Conservation (phyloP, 2,329 filamentous ascomycete genomes). For the Aureobasidium pullulans region DNA sequence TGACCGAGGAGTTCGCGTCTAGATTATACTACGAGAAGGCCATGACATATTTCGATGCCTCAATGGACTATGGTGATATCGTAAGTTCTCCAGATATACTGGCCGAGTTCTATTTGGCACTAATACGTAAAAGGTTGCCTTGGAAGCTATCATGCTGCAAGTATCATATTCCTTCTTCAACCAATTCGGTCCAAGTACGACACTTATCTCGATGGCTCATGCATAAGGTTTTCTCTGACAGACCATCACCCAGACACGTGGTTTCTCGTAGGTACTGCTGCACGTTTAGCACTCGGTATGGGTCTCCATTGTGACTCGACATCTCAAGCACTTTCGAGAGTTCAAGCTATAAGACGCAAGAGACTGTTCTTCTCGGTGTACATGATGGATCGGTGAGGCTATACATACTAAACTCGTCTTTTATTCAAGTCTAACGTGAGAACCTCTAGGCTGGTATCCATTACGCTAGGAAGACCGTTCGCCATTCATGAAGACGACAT, state of each 20-base stretch:
- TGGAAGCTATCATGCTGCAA: constrained; percentile 40
- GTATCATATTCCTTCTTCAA: constrained; percentile 46
- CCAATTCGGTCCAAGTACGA: constrained; percentile 34
- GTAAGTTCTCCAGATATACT: not conserved
- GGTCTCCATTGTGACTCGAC: constrained; percentile 29
- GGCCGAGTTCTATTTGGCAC: not conserved
- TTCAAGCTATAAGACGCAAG: constrained; percentile 28
- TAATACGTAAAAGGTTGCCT: constrained; percentile 23
- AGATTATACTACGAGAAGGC: constrained; percentile 38
- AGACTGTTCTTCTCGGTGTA: constrained; percentile 42
- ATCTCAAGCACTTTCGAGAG: constrained; percentile 27
- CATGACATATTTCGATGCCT: constrained; percentile 33
- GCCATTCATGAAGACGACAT: constrained; percentile 42
- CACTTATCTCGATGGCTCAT: not conserved
- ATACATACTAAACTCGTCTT: no score
- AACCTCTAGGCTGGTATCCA: constrained; percentile 31
- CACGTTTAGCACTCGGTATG: constrained; percentile 38
- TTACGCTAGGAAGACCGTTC: constrained; percentile 39
- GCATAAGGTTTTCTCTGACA: not conserved
- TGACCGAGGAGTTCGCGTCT: constrained; percentile 37
- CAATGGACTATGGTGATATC: constrained; percentile 18
- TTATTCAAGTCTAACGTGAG: not conserved
- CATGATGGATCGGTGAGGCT: constrained; percentile 39
- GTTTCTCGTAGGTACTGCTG: constrained; percentile 40
- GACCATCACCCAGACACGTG: constrained; percentile 30